Evolutionary conservation across 2,329 filamentous ascomycete genomes (phyloP), one percentile per base, ranked within the genome.

Genomic region (Fusarium austroafricanum): DNA sequence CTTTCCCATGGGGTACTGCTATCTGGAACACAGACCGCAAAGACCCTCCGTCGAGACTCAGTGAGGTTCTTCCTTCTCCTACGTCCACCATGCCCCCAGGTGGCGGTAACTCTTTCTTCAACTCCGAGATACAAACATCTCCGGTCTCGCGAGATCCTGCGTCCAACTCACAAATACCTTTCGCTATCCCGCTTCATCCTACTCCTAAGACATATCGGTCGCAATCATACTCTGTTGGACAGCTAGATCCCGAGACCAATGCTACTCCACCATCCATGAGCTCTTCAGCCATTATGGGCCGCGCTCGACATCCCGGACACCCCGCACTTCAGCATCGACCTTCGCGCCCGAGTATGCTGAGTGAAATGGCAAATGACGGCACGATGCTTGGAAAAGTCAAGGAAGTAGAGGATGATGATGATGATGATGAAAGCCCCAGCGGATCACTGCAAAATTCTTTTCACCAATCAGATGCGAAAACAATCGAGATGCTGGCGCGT

Each of bases 171-270:
- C 89, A 95, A 66, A 92, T 97, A 54, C 92, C 93, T 2, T 97
- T 97, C 74, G 87, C 92, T 9, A 96, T 97, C 70, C 94, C 94
- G 6, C 84, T 97, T 20, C 92, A 97, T 67, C 94, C 95, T 1
- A 96, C 93, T 0, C 92, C 92, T 3, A 98, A 98, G 79, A 94
- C 93, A 2, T 96, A 97, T 73, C 90, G 96, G 42, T 99, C 96
- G 8, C 93, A 97, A 78, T 98, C 96, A 6, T 98, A 98, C 79
- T 98, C 95, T 0, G 95, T 97, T 46, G 94, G 94, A 6, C 94
- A 97, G 76, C 83, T 94, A 63, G 94, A 97, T 53, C 86, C 90
- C 2, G 92, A 95, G 60, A 80, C 80, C 2, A 73, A 58, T 7
- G 15, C 79, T 5, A 72, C 80, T 15, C 74, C 78, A 5, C 71